Conservation (phyloP, 225 moss, liverwort and hornwort species). For the Climacium dendroides region DNA sequence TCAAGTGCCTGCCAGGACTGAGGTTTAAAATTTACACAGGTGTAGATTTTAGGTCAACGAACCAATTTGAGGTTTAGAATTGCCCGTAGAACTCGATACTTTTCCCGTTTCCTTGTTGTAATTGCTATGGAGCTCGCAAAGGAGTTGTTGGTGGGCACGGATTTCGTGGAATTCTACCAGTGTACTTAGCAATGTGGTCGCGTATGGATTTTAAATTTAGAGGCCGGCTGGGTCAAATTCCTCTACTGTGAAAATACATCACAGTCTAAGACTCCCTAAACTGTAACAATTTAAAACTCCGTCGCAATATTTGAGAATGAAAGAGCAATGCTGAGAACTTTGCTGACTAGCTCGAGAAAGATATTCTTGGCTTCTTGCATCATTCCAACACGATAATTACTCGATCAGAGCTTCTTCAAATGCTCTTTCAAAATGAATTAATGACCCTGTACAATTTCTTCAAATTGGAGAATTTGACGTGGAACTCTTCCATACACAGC, state of each 20-base stretch:
- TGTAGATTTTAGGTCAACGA: too few species aligned
- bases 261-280: too few species aligned
- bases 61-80: too few species aligned
- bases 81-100: background rate
- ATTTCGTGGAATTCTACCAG: background rate
- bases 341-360: too few species aligned
- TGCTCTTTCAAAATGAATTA: background rate
- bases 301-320: background rate
- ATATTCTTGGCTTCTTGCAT: too few species aligned
- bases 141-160: background rate
- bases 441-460: too few species aligned
- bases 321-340: too few species aligned
- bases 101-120: background rate
- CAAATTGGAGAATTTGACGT: fast-evolving
- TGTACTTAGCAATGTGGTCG: background rate
- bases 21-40: too few species aligned
- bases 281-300: background rate
- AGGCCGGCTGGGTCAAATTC: background rate
- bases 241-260: too few species aligned
- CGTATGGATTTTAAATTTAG: too few species aligned
- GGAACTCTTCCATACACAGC: background rate
- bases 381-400: too few species aligned
- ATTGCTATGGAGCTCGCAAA: background rate
- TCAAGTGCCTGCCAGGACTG: too few species aligned
- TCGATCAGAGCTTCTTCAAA: background rate